Base-by-base conservation (phyloP, 176 grass and related monocot genomes). In the Ananas comosus region DNA sequence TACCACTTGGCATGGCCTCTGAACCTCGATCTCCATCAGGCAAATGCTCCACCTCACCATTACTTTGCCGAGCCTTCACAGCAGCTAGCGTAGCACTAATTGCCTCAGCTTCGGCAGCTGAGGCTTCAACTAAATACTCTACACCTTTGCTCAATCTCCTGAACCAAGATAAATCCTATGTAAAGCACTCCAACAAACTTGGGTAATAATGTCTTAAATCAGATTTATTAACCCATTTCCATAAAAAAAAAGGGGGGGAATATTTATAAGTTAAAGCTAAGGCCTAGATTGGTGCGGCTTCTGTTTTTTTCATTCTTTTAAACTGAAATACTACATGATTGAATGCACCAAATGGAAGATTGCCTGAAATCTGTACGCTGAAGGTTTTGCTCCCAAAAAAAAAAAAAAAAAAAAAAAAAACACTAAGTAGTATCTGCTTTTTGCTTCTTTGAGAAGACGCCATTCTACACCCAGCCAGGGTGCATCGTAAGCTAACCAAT, bases 71-170 rank as follows among this genome's bases (percentile, higher is more conserved):
- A 56, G 83, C 83, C 63, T 85, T 85, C 53, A 54, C 78, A 72
- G 83, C 83, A 72, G 83, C 78, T 17, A 85, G 58, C 63, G 83
- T 69, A 72, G 83, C 83, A 56, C 83, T 85, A 48, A 85, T 85
- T 69, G 83, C 83, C 53, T 85, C 83, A 51, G 83, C 83, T 71
- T 85, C 83, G 59, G 83, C 83, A 68, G 83, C 78, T 64, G 83
- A 85, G 57, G 83, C 83, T 78, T 85, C 78, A 63, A 85, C 83
- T 49, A 85, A 68, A 77, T 77, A 75, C 53, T 85, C 78, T 51
- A 85, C 63, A 28, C 78, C 78, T 81, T 85, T 85, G 73, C 25
- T 77, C 56, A 80, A 64, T 72, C 72, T 81, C 73, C 83, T 85
- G 68, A 28, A 77, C 21, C 52, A 57, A 77, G 50, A 48, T 76